These are phyloP conservation scores for Clarkia xantiana DNA, from an alignment of 345 rosid genomes.

Conservation along the genomic window DNA sequence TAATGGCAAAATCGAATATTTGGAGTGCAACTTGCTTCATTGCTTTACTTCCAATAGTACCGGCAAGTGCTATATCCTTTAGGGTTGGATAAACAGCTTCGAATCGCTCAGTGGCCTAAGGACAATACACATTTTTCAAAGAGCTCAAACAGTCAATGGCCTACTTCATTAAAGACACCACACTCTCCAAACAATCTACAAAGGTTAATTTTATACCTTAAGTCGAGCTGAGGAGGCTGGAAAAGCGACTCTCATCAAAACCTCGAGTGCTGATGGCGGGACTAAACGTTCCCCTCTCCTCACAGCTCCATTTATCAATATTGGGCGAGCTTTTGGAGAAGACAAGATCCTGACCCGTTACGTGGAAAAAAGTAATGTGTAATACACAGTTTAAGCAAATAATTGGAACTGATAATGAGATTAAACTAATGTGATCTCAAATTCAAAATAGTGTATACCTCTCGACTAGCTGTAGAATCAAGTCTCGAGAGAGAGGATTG, in stretches of 20 bases:
- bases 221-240: constrained; percentile 38
- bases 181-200: not conserved
- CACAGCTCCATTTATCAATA: constrained; percentile 43
- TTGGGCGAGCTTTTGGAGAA: constrained; percentile 38
- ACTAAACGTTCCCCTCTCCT: constrained; percentile 54
- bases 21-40: constrained; percentile 53
- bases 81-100: constrained; percentile 42
- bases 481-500: constrained; percentile 55
- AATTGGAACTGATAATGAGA: no score
- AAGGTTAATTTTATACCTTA: constrained; percentile 20
- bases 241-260: constrained; percentile 36
- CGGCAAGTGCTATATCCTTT: constrained; percentile 59
- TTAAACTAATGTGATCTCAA: no score
- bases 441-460: constrained; percentile 19
- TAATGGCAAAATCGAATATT: constrained; percentile 26
- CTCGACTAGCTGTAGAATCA: constrained; percentile 53
- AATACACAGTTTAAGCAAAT: no score
- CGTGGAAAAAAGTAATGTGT: not conserved
- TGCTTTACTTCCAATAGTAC: constrained; percentile 48
- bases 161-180: not conserved
- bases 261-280: constrained; percentile 47
- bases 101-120: constrained; percentile 61
- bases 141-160: not conserved
- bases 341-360: constrained; percentile 33
- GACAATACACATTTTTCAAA: constrained; percentile 1